These are phyloP conservation scores for Dactylis glomerata DNA, from an alignment of 176 grass and related monocot genomes.

Conservation along the genomic window DNA sequence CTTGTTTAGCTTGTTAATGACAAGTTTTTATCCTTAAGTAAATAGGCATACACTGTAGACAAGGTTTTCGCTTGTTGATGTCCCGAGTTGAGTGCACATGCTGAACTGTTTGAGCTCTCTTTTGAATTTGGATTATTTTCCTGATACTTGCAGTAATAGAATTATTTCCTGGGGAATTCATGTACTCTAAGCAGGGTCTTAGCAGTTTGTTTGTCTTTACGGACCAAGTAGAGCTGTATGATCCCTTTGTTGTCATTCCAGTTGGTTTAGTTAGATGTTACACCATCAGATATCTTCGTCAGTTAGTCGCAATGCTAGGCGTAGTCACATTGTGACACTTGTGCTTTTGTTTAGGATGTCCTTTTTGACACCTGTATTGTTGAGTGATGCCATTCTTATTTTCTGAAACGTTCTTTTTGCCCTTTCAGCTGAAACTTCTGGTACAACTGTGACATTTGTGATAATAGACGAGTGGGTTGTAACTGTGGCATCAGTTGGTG, in stretches of 20 bases:
- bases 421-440: slow-evolving; percentile 64
- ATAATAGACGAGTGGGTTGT: slow-evolving; percentile 96
- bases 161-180: neutral
- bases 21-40: neutral
- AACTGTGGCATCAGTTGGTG: slow-evolving; percentile 84
- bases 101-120: neutral
- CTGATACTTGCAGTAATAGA: neutral
- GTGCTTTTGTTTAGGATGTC: neutral
- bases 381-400: neutral
- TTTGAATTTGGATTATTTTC: neutral
- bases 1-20: neutral
- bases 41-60: neutral
- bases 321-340: neutral
- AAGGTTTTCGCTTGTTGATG: no score
- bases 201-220: neutral
- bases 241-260: neutral
- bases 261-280: neutral
- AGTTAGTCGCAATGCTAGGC: neutral
- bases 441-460: slow-evolving; percentile 91
- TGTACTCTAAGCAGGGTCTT: neutral
- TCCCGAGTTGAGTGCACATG: neutral
- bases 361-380: neutral
- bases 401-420: neutral
- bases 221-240: neutral
- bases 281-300: slow-evolving; percentile 9